phyloP scores from a whole-genome alignment of 495 filamentous ascomycete genomes.

The Podospora pseudocomata region DNA sequence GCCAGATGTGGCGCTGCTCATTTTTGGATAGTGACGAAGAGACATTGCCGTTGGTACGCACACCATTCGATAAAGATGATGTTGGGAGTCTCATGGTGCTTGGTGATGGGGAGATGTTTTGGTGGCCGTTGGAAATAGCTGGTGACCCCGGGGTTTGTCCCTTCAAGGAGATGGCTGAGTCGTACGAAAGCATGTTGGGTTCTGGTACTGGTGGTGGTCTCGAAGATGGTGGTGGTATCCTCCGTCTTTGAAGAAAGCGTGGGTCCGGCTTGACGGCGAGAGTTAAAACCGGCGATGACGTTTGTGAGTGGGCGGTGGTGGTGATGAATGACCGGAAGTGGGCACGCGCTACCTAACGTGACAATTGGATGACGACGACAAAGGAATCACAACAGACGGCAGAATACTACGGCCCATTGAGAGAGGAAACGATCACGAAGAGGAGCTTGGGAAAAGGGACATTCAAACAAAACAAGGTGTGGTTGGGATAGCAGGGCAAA shows the following conservation, averaged over 20 bases:
- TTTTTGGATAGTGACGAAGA: constrained; percentile 25
- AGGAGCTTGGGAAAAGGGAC: constrained; percentile 4
- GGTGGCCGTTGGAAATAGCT: constrained; percentile 33
- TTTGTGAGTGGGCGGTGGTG: constrained; percentile 9
- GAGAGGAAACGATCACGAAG: constrained; percentile 10
- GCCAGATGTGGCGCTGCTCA: constrained; percentile 78
- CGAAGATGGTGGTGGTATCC: background rate
- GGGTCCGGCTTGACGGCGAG: too few species aligned
- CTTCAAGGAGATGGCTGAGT: constrained; percentile 37
- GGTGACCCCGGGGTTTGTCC: constrained; percentile 32
- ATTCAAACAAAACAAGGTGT: constrained; percentile 21
- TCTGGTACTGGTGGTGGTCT: background rate
- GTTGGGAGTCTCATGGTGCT: constrained; percentile 31
- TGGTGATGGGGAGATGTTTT: constrained; percentile 34
- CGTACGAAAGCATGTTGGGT: constrained; percentile 43
- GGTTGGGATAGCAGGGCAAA: constrained; percentile 11
- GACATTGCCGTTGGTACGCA: constrained; percentile 23
- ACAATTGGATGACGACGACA: constrained; percentile 7
- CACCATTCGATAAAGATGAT: constrained; percentile 28
- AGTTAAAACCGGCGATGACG: background rate
- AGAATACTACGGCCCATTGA: constrained; percentile 5
- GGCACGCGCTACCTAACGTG: constrained; percentile 14
- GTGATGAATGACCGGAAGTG: constrained; percentile 5
- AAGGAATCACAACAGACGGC: constrained; percentile 16
- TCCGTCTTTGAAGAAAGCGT: too few species aligned